Percentiles rank a stretch among this genome's conserved stretches.
Conservation (phyloP, 192 early-diverging fungal genomes). For the Chytriomyces sp. region DNA sequence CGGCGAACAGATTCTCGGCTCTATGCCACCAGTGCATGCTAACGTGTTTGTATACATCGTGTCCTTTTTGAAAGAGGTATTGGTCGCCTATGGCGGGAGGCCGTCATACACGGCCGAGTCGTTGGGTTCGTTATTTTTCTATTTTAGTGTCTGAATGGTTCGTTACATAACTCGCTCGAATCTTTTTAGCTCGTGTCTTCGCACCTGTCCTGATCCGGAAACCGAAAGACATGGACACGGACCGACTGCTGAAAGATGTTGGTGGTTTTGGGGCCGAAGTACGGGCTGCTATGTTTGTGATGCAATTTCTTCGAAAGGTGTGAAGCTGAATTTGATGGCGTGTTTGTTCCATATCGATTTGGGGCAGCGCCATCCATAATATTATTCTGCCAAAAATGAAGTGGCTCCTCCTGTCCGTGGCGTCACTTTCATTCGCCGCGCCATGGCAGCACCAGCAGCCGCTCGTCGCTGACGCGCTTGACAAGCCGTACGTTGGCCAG, state of each 20-base stretch:
- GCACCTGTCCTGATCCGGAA: conserved; percentile 6
- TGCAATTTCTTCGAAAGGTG: conserved; percentile 22
- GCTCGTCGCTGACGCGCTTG: no score
- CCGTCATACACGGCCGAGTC: conserved; percentile 33
- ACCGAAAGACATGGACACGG: not conserved
- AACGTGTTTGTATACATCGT: conserved; percentile 81
- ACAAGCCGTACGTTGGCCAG: no score
- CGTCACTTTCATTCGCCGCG: no score
- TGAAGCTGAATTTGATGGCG: no score
- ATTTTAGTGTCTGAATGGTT: no score
- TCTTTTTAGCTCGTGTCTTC: conserved; percentile 15
- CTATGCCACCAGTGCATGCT: conserved; percentile 66
- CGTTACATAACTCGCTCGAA: no score
- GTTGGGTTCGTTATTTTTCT: conserved; percentile 45
- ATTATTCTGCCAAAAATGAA: no score
- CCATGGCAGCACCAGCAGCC: no score
- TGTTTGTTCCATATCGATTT: no score
- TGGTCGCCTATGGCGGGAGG: conserved; percentile 42
- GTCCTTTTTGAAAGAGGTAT: conserved; percentile 74
- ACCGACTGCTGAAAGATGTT: conserved; percentile 9
- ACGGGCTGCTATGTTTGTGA: conserved; percentile 18
- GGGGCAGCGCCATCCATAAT: no score
- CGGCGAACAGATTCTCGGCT: conserved; percentile 52
- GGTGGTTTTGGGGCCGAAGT: conserved; percentile 21
- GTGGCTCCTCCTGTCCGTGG: no score